Conservation (phyloP, 768 basidiomycete species). For the Astraeus odoratus region DNA sequence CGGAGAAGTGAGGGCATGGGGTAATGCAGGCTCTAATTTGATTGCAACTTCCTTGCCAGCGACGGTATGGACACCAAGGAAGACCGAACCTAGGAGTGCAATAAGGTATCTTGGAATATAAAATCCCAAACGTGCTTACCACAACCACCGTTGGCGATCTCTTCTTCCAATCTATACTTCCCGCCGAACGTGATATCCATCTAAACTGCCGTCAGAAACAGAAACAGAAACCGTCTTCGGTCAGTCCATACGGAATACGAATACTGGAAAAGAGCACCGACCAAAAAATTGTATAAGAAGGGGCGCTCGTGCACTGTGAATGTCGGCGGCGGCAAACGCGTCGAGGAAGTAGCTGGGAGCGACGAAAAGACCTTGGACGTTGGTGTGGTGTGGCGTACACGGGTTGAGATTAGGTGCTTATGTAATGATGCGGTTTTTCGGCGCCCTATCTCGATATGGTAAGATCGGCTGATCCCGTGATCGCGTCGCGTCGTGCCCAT, state of each 20-base stretch:
- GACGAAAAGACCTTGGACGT: conserved; percentile 10
- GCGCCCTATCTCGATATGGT: not conserved
- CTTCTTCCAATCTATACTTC: conserved; percentile 72
- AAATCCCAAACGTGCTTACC: conserved; percentile 31
- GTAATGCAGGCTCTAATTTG: conserved; percentile 65
- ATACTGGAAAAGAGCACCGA: not conserved
- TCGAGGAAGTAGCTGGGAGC: not conserved
- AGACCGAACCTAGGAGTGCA: conserved; percentile 56
- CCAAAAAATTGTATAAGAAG: not conserved
- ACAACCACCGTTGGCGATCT: conserved; percentile 76
- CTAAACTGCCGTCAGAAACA: not conserved
- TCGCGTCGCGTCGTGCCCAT: conserved; percentile 19
- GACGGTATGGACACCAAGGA: conserved; percentile 70
- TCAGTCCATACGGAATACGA: not conserved
- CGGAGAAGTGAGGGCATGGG: conserved; percentile 44
- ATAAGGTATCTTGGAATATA: not conserved
- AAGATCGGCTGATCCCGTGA: conserved; percentile 18
- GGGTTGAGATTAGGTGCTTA: conserved; percentile 13
- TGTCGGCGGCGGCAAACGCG: conserved; percentile 3
- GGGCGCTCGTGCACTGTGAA: not conserved
- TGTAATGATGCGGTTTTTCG: conserved; percentile 13
- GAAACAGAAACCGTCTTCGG: not conserved
- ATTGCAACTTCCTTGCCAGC: conserved; percentile 83
- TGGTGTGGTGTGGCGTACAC: conserved; percentile 1
- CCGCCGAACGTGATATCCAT: conserved; percentile 54